These are phyloP conservation scores for Tylopilus rubrobrunneus DNA, from an alignment of 768 basidiomycete species.

Conservation along the genomic window DNA sequence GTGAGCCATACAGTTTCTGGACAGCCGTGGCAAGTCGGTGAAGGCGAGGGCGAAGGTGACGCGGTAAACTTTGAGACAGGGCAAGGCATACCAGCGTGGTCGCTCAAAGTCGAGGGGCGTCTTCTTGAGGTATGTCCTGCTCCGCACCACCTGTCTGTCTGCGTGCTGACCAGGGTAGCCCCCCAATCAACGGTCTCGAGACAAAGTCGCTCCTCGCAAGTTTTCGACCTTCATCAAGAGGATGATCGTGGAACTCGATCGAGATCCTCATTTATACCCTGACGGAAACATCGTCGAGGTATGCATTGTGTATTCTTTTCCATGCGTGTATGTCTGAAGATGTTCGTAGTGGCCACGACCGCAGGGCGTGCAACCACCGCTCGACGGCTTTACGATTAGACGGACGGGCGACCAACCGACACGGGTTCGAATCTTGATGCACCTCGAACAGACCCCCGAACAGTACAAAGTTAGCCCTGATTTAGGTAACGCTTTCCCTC, in stretches of 20 bases:
- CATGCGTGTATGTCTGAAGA: not conserved
- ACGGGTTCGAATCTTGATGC: constrained; percentile 73
- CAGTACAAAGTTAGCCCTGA: constrained; percentile 78
- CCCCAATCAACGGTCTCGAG: constrained; percentile 58
- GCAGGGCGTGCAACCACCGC: constrained; percentile 51
- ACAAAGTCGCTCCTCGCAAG: constrained; percentile 62
- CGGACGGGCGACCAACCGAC: constrained; percentile 78
- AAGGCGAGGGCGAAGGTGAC: constrained; percentile 30
- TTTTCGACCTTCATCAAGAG: constrained; percentile 84
- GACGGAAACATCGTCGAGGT: constrained; percentile 92
- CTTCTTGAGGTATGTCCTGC: constrained; percentile 62
- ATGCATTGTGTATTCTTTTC: not conserved
- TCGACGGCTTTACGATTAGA: constrained; percentile 85
- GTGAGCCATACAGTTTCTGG: constrained; percentile 75
- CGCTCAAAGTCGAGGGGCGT: constrained; percentile 81
- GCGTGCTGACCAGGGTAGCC: constrained; percentile 33
- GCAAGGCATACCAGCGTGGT: constrained; percentile 87
- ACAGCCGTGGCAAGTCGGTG: constrained; percentile 78
- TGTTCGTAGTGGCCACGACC: constrained; percentile 56
- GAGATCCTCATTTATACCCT: constrained; percentile 74
- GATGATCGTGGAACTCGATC: constrained; percentile 70
- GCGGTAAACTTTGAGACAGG: constrained; percentile 69
- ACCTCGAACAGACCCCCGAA: constrained; percentile 84
- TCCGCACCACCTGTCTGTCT: not conserved
- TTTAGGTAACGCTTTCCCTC: constrained; percentile 45